A percentile compares a stretch with the other conserved stretches of the same genome.
Evolutionary conservation across 78 protist species (phyloP).

Genomic region (Cyanophora paradoxa): DNA sequence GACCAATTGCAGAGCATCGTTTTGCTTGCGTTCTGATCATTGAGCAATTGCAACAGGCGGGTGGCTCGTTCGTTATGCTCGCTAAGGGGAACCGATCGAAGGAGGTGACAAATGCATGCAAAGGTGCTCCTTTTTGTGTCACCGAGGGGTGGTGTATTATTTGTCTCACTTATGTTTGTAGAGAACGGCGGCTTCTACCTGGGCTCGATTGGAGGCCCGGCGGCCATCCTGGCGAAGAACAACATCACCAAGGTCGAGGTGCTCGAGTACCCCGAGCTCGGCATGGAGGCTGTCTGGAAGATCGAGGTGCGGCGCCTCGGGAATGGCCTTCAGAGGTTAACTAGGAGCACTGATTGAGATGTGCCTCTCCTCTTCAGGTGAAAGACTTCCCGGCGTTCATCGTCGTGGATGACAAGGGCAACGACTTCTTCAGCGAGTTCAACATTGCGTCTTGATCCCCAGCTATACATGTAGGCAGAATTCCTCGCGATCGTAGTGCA

Average conservation of each 20-base stretch:
- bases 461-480: too few species aligned
- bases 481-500: too few species aligned
- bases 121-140: too few species aligned
- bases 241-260: conserved; percentile 68
- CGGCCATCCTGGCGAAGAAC: conserved; percentile 68
- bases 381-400: conserved; percentile 81
- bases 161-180: too few species aligned
- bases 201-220: conserved; percentile 89
- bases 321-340: not conserved
- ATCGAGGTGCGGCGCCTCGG: conserved; percentile 49
- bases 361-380: not conserved
- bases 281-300: conserved; percentile 82
- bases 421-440: conserved; percentile 28
- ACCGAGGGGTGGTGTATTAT: too few species aligned
- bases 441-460: too few species aligned
- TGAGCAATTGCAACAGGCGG: not conserved
- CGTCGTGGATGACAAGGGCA: conserved; percentile 76
- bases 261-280: conserved; percentile 70
- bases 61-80: conserved; percentile 20
- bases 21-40: too few species aligned
- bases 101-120: conserved; percentile 67
- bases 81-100: conserved; percentile 77
- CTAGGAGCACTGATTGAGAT: not conserved
- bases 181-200: conserved; percentile 81
- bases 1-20: too few species aligned